A percentile compares a stretch with the other conserved stretches of the same genome.
Evolutionary conservation across 495 filamentous ascomycete species (phyloP).

Genomic region (Daldinia concentrica): DNA sequence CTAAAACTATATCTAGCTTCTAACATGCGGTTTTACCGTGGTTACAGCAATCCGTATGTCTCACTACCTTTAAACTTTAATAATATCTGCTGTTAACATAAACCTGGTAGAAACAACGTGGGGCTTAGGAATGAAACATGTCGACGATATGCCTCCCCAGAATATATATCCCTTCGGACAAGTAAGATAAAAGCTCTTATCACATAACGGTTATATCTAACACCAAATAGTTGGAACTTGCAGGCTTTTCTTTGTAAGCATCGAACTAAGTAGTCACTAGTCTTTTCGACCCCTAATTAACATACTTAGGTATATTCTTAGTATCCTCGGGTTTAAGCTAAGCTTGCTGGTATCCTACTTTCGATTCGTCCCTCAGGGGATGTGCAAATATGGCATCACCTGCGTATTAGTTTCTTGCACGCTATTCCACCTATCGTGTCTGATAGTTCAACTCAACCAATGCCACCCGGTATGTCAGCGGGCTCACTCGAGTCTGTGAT

Average conservation of each 20-base stretch:
- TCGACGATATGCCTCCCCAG: slow-evolving; percentile 14
- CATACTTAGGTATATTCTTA: slow-evolving; percentile 49
- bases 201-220: slow-evolving; percentile 1
- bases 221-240: slow-evolving; percentile 21
- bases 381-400: slow-evolving; percentile 51
- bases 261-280: slow-evolving; percentile 6
- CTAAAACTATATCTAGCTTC: slow-evolving; percentile 2
- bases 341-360: slow-evolving; percentile 60
- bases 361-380: slow-evolving; percentile 56
- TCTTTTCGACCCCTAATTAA: neutral
- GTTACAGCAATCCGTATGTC: slow-evolving; percentile 19
- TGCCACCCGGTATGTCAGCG: slow-evolving; percentile 53
- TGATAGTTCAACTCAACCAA: slow-evolving; percentile 54
- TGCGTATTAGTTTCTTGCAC: slow-evolving; percentile 47
- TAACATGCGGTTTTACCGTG: slow-evolving; percentile 18
- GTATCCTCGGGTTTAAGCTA: slow-evolving; percentile 63
- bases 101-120: slow-evolving; percentile 28
- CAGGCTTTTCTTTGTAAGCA: slow-evolving; percentile 21
- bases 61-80: neutral
- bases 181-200: slow-evolving; percentile 17
- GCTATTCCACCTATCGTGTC: slow-evolving; percentile 49
- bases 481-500: neutral
- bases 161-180: slow-evolving; percentile 12
- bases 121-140: slow-evolving; percentile 27
- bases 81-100: neutral